A percentile compares a stretch with the other conserved stretches of the same genome.
Evolutionary conservation across 495 filamentous ascomycete species (phyloP).

Genomic region (Amniculicola lignicola): DNA sequence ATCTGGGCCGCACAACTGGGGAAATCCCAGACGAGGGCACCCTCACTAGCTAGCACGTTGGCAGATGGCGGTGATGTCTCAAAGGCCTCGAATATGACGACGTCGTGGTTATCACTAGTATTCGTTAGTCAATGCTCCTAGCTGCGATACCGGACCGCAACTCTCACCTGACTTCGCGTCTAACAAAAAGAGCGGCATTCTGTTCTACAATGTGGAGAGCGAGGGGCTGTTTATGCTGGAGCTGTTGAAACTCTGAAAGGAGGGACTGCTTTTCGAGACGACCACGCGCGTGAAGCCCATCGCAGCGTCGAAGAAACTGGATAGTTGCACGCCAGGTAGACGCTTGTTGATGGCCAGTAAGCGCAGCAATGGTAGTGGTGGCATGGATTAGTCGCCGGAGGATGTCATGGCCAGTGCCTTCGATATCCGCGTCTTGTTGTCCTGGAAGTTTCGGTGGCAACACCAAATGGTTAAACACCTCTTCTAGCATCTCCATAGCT

Average conservation of each 20-base stretch:
- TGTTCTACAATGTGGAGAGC: background rate
- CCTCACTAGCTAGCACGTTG: constrained; percentile 43
- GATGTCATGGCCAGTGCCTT: constrained; percentile 41
- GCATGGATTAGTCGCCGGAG: constrained; percentile 42
- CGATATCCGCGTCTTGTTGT: constrained; percentile 42
- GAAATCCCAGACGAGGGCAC: constrained; percentile 47
- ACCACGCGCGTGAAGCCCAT: constrained; percentile 14
- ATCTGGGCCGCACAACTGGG: constrained; percentile 42
- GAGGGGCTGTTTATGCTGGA: constrained; percentile 39
- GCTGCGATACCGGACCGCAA: background rate
- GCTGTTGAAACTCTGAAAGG: constrained; percentile 40
- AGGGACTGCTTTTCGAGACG: constrained; percentile 27
- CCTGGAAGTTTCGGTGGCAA: constrained; percentile 50
- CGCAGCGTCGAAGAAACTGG: constrained; percentile 40
- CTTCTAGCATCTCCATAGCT: constrained; percentile 11
- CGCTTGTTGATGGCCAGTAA: background rate
- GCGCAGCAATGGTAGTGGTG: constrained; percentile 24
- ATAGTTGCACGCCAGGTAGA: constrained; percentile 39
- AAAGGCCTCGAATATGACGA: background rate
- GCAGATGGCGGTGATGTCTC: constrained; percentile 36
- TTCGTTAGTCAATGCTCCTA: too few relatives aligned
- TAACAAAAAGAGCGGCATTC: background rate
- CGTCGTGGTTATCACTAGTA: background rate
- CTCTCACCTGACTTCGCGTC: background rate
- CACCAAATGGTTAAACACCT: constrained; percentile 47